Evolutionary conservation across 2,329 filamentous ascomycete species (phyloP).

Genomic region (Ophiostoma triangulosporum): DNA sequence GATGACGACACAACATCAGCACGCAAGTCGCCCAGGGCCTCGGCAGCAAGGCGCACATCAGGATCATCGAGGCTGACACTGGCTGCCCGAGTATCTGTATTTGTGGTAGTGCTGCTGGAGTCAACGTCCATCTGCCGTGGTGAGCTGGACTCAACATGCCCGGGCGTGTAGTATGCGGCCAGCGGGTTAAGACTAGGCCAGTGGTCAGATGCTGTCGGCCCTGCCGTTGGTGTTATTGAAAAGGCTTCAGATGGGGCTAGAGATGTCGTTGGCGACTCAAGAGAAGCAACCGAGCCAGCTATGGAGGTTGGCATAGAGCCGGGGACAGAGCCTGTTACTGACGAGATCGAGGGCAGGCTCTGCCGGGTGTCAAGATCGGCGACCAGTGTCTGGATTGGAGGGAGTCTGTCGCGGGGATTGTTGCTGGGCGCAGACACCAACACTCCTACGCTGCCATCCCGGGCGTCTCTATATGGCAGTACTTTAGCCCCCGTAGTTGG

Average conservation of each 20-base stretch:
- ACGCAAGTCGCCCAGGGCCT: slow-evolving; percentile 60
- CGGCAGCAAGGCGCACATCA: slow-evolving; percentile 56
- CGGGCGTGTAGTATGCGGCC: slow-evolving; percentile 33
- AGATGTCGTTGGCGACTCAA: slow-evolving; percentile 2
- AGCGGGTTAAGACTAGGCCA: slow-evolving; percentile 39
- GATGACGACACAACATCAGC: slow-evolving; percentile 52
- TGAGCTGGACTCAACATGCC: slow-evolving; percentile 31
- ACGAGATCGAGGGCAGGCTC: slow-evolving; percentile 18
- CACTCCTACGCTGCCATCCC: background rate
- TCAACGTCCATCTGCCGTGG: slow-evolving; percentile 37
- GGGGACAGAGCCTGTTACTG: background rate
- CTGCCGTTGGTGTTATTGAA: slow-evolving; percentile 1
- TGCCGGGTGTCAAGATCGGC: slow-evolving; percentile 12
- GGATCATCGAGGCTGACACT: slow-evolving; percentile 51
- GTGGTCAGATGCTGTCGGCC: slow-evolving; percentile 19
- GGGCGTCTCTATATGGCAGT: slow-evolving; percentile 1
- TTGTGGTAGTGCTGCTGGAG: slow-evolving; percentile 9
- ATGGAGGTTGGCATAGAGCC: background rate
- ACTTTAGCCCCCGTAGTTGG: slow-evolving; percentile 2
- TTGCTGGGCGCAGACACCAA: background rate
- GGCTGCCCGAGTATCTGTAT: slow-evolving; percentile 22
- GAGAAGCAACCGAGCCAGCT: background rate
- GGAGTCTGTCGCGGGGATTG: background rate
- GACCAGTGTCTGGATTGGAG: background rate
- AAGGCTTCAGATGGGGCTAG: background rate